Base-by-base conservation (phyloP, 2,329 filamentous ascomycete species). In the Aspergillus phoenicis region DNA sequence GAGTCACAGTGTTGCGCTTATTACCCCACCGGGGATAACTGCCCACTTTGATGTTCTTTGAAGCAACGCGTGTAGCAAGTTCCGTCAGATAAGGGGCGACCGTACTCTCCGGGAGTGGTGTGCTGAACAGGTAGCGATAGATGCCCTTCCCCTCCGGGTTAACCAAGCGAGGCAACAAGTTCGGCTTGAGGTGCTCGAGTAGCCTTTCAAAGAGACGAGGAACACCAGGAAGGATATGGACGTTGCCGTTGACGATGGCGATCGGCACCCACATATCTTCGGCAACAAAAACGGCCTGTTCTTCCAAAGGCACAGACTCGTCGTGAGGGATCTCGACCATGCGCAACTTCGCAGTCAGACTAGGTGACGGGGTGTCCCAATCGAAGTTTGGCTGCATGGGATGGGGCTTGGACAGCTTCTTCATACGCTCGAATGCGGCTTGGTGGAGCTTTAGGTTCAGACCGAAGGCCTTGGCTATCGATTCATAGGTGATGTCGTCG, bases 401-500 rank as follows among this genome's bases (percentile, higher is more conserved):
- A 70, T 90, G 88, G 11, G 88, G 88, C 73, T 87, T 90, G 30
- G 89, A 91, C 8, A 97, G 83, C 63, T 80, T 83, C 79, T 91
- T 93, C 95, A 98, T 98, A 72, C 89, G 88, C 65, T 87, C 84
- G 68, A 89, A 90, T 0, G 93, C 89, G 60, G 87, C 85, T 47
- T 91, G 80, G 80, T 98, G 91, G 28, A 96, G 84, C 67, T 88
- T 85, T 17, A 98, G 81, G 13, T 88, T 85, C 7, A 97, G 82
- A 47, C 82, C 80, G 75, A 97, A 98, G 7, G 93, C 95, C 74
- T 92, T 93, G 65, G 91, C 93, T 74, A 99, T 96, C 41, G 92
- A 94, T 72, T 91, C 84, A 80, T 99, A 99, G 26, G 95, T 98
- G 68, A 98, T 98, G 74, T 99, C 95, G 77, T 99, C 95, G 81